A percentile compares a stretch with the other conserved stretches of the same genome.
phyloP scores from a whole-genome alignment of 2,329 filamentous ascomycete species.

The Ploettnerulaceae sp. region DNA sequence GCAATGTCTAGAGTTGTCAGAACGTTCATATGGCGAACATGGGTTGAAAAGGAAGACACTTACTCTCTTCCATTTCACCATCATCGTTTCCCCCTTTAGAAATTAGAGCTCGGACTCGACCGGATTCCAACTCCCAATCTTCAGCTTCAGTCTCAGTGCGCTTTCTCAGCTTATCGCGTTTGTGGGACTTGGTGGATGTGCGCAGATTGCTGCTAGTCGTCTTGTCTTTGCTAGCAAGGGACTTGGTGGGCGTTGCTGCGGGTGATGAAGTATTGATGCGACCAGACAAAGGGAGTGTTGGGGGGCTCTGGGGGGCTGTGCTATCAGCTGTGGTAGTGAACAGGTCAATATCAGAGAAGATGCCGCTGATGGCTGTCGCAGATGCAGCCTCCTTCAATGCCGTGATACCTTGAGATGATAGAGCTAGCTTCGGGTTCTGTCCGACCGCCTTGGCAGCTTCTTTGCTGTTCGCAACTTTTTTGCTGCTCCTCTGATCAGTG shows the following conservation, averaged over 20 bases:
- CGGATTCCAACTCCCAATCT: conserved; percentile 22
- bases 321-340: not conserved
- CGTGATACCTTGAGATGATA: not conserved
- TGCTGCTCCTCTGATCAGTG: not conserved
- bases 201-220: not conserved
- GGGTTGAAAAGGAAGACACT: not conserved
- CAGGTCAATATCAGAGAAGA: not conserved
- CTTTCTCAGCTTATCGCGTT: not conserved
- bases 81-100: conserved; percentile 8
- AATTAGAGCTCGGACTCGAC: conserved; percentile 16
- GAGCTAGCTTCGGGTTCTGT: not conserved
- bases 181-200: no score
- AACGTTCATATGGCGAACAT: not conserved
- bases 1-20: conserved; percentile 22
- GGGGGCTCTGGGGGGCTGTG: not conserved
- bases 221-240: not conserved
- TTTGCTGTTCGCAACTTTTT: not conserved
- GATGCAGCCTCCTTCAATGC: not conserved
- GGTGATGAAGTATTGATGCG: not conserved
- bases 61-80: conserved; percentile 22
- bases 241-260: not conserved
- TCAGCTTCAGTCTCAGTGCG: not conserved
- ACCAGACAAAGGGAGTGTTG: not conserved
- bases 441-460: not conserved
- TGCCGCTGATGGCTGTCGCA: not conserved